Percentiles rank a stretch among this genome's conserved stretches.
These are phyloP conservation scores for Trichoderma oligosporum DNA, from an alignment of 2,329 filamentous ascomycete species.

Conservation along the genomic window DNA sequence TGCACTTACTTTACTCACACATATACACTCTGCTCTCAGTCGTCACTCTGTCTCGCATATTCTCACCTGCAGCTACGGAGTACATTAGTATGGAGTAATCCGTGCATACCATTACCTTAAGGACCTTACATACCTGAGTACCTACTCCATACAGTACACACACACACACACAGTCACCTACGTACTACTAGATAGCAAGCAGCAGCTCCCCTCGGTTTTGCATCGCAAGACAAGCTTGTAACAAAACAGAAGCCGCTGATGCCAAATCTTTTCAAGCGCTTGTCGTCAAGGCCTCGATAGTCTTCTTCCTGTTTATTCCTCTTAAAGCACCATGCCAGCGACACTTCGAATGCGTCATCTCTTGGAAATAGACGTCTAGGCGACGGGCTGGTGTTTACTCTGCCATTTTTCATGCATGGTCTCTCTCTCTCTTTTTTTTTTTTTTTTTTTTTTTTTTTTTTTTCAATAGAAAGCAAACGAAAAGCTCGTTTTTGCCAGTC, in stretches of 20 bases:
- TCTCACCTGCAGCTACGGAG: slow-evolving; percentile 17
- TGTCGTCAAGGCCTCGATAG: background rate
- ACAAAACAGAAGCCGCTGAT: background rate
- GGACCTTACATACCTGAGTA: no score
- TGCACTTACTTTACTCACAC: background rate
- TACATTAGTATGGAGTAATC: no score
- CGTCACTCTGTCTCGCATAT: slow-evolving; percentile 17
- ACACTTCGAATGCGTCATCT: slow-evolving; percentile 7
- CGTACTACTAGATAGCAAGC: background rate
- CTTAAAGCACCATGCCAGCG: slow-evolving; percentile 12
- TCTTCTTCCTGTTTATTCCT: background rate
- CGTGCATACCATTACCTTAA: background rate
- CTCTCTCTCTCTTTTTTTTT: no score
- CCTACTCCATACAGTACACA: no score
- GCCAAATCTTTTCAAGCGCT: background rate
- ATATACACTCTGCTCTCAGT: slow-evolving; percentile 10
- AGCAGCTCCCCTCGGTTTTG: slow-evolving; percentile 9
- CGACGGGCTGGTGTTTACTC: slow-evolving; percentile 4
- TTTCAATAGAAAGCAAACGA: no score
- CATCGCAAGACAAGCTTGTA: slow-evolving; percentile 2
- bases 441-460: no score
- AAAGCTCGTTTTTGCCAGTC: no score
- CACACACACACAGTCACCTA: no score
- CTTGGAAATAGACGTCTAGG: slow-evolving; percentile 15
- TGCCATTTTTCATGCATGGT: background rate